phyloP scores from a whole-genome alignment of 208 protist genomes.

The Crithidia acanthocephali region DNA sequence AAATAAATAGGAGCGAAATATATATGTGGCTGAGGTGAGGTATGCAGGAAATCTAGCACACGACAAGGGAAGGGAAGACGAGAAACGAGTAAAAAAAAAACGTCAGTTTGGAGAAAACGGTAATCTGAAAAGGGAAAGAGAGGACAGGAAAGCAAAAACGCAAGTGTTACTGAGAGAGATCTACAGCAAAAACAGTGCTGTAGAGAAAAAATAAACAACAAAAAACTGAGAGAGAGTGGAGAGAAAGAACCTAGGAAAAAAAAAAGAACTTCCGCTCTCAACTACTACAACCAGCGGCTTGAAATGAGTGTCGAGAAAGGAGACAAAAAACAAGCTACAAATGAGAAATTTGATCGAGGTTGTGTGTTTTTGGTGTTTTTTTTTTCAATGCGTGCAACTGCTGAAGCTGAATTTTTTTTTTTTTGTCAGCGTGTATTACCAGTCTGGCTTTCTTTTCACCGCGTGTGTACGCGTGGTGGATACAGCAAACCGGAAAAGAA shows the following conservation, averaged over 20 bases:
- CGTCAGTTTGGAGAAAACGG: neutral
- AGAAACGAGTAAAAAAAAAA: constrained; percentile 6
- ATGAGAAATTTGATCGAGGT: neutral
- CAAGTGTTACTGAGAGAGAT: constrained; percentile 5
- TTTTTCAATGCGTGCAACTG: neutral
- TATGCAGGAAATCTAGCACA: constrained; percentile 1
- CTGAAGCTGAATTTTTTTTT: neutral
- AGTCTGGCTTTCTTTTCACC: neutral
- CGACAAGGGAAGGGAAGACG: constrained; percentile 14
- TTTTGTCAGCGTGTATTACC: neutral
- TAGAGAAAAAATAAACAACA: neutral
- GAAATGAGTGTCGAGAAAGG: neutral
- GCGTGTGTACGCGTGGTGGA: neutral
- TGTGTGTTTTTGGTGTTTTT: neutral
- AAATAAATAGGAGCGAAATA: neutral
- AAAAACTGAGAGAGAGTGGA: neutral
- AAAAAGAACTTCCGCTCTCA: neutral
- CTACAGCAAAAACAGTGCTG: neutral
- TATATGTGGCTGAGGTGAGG: neutral
- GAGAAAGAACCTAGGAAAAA: neutral
- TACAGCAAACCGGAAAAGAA: constrained; percentile 3
- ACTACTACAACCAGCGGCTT: neutral
- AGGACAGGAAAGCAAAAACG: neutral
- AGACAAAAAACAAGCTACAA: neutral
- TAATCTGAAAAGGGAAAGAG: neutral